Conservation (phyloP, 805 yeast genomes). For the Candida lessepsii region DNA sequence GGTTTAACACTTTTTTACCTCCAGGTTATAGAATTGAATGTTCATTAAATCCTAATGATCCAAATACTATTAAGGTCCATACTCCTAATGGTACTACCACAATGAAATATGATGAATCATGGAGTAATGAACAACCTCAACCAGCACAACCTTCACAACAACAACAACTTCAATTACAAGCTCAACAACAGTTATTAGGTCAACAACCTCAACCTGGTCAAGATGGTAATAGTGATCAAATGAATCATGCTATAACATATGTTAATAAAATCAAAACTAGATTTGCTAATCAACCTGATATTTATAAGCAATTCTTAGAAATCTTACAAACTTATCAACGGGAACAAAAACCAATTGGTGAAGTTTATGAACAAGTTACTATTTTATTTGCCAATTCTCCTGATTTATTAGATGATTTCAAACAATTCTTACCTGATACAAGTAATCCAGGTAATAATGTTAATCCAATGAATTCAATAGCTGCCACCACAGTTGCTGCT, state of each 20-base stretch:
- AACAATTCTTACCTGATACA: constrained; percentile 90
- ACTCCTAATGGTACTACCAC: constrained; percentile 92
- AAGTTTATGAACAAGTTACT: constrained; percentile 92
- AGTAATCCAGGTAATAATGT: constrained; percentile 33
- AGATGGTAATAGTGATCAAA: constrained; percentile 77
- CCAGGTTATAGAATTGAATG: constrained; percentile 95
- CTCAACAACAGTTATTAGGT: constrained; percentile 4
- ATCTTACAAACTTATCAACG: constrained; percentile 95
- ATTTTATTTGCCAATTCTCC: constrained; percentile 88
- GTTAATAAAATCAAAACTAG: constrained; percentile 95
- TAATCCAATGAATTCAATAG: constrained; percentile 21
- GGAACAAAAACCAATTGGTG: constrained; percentile 92
- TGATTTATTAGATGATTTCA: constrained; percentile 90
- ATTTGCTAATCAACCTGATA: constrained; percentile 91
- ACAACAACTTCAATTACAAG: constrained; percentile 11
- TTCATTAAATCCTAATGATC: constrained; percentile 83
- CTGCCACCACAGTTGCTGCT: constrained; percentile 37
- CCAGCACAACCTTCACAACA: constrained; percentile 14
- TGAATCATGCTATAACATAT: constrained; percentile 94
- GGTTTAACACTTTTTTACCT: constrained; percentile 95
- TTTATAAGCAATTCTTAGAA: constrained; percentile 91
- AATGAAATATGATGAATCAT: constrained; percentile 42
- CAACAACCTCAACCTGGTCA: constrained; percentile 9
- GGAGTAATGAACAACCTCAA: constrained; percentile 17
- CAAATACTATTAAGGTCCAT: constrained; percentile 88